These are phyloP conservation scores for Leccinum longicurvipes DNA, from an alignment of 768 basidiomycete genomes.

Conservation along the genomic window DNA sequence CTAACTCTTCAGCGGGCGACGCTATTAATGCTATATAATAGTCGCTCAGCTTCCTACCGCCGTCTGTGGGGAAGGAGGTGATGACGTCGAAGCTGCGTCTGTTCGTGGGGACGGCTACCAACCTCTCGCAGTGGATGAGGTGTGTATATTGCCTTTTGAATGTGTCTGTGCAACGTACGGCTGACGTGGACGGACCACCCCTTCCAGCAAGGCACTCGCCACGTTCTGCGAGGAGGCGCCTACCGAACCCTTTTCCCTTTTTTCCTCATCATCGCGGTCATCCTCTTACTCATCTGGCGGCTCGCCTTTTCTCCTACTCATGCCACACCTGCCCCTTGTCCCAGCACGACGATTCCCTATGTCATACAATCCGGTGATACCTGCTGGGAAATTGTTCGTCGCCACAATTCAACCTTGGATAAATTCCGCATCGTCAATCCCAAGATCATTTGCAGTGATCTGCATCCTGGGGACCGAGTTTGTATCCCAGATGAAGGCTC, in stretches of 20 bases:
- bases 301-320: constrained; percentile 42
- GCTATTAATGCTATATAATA: constrained; percentile 5
- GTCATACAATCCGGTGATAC: constrained; percentile 56
- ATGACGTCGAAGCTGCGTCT: constrained; percentile 56
- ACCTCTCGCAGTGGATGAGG: constrained; percentile 49
- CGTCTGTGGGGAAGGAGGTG: constrained; percentile 26
- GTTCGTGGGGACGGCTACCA: constrained; percentile 55
- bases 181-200: constrained; percentile 22
- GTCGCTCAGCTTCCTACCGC: constrained; percentile 32
- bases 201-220: constrained; percentile 32
- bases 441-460: constrained; percentile 49
- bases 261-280: constrained; percentile 63
- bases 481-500: constrained; percentile 50
- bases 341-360: constrained; percentile 41
- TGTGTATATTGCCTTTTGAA: constrained; percentile 20
- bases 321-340: constrained; percentile 24
- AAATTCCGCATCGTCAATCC: constrained; percentile 51
- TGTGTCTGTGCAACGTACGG: not conserved
- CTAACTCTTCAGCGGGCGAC: not conserved
- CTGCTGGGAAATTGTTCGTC: constrained; percentile 60
- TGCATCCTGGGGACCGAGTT: constrained; percentile 60
- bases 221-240: constrained; percentile 37
- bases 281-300: constrained; percentile 63
- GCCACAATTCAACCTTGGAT: constrained; percentile 48
- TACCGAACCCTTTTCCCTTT: constrained; percentile 69